These are phyloP conservation scores for Leishmania tropica DNA, from an alignment of 208 protist genomes.

Conservation along the genomic window DNA sequence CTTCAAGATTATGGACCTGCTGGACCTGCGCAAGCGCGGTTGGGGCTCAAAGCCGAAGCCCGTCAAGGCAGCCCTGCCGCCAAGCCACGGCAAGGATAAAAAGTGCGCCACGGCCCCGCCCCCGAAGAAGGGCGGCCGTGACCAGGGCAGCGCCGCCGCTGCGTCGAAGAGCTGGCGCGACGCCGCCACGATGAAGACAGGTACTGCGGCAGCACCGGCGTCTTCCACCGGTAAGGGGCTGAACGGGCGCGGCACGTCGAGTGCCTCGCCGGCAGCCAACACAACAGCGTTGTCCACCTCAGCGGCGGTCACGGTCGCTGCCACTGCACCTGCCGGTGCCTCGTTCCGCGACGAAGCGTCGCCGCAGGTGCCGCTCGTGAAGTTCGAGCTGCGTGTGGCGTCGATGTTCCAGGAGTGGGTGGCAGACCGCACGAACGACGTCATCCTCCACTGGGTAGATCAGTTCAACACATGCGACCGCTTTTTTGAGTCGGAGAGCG, in stretches of 20 bases:
- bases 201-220: background rate
- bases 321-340: background rate
- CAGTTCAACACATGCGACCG: constrained; percentile 73
- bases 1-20: constrained; percentile 89
- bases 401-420: constrained; percentile 84
- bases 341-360: constrained; percentile 21
- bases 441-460: constrained; percentile 80
- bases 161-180: constrained; percentile 25
- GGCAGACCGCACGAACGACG: constrained; percentile 72
- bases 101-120: constrained; percentile 11
- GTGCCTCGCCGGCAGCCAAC: background rate
- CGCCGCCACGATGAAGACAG: constrained; percentile 1
- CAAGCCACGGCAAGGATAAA: constrained; percentile 11
- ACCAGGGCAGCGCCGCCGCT: background rate
- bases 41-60: constrained; percentile 53
- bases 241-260: constrained; percentile 14
- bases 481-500: constrained; percentile 47
- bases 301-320: background rate
- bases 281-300: constrained; percentile 4
- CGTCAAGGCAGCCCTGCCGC: constrained; percentile 18
- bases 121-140: constrained; percentile 16
- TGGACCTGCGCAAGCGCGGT: constrained; percentile 67
- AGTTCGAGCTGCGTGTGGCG: constrained; percentile 73
- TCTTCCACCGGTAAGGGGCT: constrained; percentile 6
- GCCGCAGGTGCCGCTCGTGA: constrained; percentile 36